A percentile compares a stretch with the other conserved stretches of the same genome.
Conservation (phyloP, 1,284 basidiomycete genomes). For the Tilletia setariae region DNA sequence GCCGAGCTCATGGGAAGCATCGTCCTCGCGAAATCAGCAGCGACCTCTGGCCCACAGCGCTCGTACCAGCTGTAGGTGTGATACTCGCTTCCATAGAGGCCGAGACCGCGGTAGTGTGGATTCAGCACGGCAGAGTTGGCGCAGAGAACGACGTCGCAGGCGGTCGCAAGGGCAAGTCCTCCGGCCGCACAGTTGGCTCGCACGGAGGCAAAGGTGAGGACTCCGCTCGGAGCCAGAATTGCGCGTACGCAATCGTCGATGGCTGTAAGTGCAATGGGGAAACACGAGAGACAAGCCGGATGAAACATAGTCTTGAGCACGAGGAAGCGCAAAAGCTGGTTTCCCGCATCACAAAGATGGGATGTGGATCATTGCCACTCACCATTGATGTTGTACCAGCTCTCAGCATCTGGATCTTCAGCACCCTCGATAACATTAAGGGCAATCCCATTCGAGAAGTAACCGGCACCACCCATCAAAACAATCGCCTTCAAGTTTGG, state of each 20-base stretch:
- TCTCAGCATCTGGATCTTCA: slow-evolving; percentile 55
- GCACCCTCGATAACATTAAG: slow-evolving; percentile 58
- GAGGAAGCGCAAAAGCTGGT: slow-evolving; percentile 51
- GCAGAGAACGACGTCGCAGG: slow-evolving; percentile 56
- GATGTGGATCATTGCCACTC: too few relatives aligned
- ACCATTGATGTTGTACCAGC: slow-evolving; percentile 59
- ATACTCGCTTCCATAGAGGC: slow-evolving; percentile 57
- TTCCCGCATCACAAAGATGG: too few relatives aligned
- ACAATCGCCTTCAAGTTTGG: slow-evolving; percentile 54
- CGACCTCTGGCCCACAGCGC: slow-evolving; percentile 53
- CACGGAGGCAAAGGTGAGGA: slow-evolving; percentile 57
- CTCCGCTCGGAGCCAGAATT: slow-evolving; percentile 52
- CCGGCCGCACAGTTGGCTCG: slow-evolving; percentile 59
- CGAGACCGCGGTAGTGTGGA: slow-evolving; percentile 58
- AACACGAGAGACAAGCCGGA: slow-evolving; percentile 19
- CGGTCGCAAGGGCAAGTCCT: slow-evolving; percentile 58
- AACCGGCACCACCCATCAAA: slow-evolving; percentile 55
- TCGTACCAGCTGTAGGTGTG: slow-evolving; percentile 57
- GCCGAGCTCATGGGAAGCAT: slow-evolving; percentile 57
- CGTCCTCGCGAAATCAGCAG: slow-evolving; percentile 51
- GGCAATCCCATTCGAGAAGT: slow-evolving; percentile 59
- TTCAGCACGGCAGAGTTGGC: slow-evolving; percentile 56
- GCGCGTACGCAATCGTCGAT: slow-evolving; percentile 51
- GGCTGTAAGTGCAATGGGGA: slow-evolving; percentile 28
- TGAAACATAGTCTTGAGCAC: slow-evolving; percentile 18